A percentile compares a stretch with the other conserved stretches of the same genome.
phyloP scores from a whole-genome alignment of 176 grass and related monocot genomes.

The Dactylis glomerata region DNA sequence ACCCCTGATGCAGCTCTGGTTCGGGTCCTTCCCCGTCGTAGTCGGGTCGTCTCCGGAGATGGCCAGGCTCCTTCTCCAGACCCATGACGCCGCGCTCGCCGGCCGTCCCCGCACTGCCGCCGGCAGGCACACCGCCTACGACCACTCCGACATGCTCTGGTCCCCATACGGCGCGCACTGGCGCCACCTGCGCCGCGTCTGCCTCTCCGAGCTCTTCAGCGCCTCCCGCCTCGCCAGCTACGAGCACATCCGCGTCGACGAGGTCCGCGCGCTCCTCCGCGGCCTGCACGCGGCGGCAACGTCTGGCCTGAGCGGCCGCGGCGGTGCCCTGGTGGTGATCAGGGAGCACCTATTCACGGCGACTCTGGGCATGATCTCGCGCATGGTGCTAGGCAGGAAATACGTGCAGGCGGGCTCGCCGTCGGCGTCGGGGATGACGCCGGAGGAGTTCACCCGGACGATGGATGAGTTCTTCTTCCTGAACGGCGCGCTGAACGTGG shows the following conservation, averaged over 20 bases:
- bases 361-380: slow-evolving; percentile 57
- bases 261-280: slow-evolving; percentile 44
- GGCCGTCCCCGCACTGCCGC: slow-evolving; percentile 38
- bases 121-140: slow-evolving; percentile 57
- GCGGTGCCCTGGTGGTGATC: slow-evolving; percentile 33
- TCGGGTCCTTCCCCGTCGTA: slow-evolving; percentile 56
- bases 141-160: slow-evolving; percentile 67
- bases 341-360: slow-evolving; percentile 58
- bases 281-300: slow-evolving; percentile 9
- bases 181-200: slow-evolving; percentile 60
- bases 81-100: slow-evolving; percentile 46
- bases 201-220: slow-evolving; percentile 65
- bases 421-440: slow-evolving; percentile 13
- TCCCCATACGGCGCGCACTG: slow-evolving; percentile 54
- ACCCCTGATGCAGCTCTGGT: slow-evolving; percentile 46
- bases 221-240: slow-evolving; percentile 46
- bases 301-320: not conserved
- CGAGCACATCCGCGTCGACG: slow-evolving; percentile 48
- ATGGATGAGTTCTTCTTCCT: slow-evolving; percentile 46
- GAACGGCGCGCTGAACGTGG: slow-evolving; percentile 42
- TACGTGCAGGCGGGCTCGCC: slow-evolving; percentile 39
- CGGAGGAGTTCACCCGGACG: slow-evolving; percentile 35
- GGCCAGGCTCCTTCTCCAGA: slow-evolving; percentile 61
- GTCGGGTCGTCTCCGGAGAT: slow-evolving; percentile 51
- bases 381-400: slow-evolving; percentile 69